Percentiles rank a stretch among this genome's conserved stretches.
Evolutionary conservation across 2,329 filamentous ascomycete genomes (phyloP).

Genomic region (Dendryphion nanum): DNA sequence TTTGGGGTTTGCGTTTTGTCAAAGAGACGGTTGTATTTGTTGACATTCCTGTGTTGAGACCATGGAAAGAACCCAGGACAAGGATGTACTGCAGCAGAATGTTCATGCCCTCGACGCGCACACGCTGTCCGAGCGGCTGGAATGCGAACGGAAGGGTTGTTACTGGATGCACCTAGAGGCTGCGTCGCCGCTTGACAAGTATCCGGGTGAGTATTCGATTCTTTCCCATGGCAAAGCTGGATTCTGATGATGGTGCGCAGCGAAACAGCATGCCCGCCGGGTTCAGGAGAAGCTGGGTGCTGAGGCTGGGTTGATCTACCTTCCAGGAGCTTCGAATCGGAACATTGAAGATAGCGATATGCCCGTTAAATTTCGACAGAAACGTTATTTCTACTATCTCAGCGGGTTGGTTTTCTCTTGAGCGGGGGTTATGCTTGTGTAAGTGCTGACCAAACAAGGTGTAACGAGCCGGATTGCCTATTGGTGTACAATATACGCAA

Average conservation of each 20-base stretch:
- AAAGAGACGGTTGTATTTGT: no score
- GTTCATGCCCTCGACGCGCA: slow-evolving; percentile 17
- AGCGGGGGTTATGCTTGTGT: background rate
- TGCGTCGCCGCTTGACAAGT: slow-evolving; percentile 35
- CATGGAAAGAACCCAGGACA: no score
- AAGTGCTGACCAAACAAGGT: slow-evolving; percentile 23
- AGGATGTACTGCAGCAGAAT: no score
- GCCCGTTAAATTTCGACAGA: slow-evolving; percentile 56
- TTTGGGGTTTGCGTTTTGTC: no score
- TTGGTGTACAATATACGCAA: slow-evolving; percentile 57
- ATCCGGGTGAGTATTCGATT: slow-evolving; percentile 33
- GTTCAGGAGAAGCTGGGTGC: slow-evolving; percentile 37
- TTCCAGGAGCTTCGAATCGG: slow-evolving; percentile 51
- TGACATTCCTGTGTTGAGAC: no score
- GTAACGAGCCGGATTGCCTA: slow-evolving; percentile 53
- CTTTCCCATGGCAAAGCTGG: slow-evolving; percentile 2
- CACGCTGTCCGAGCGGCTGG: slow-evolving; percentile 26
- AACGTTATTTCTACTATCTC: slow-evolving; percentile 62
- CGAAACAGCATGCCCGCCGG: slow-evolving; percentile 41
- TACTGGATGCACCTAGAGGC: slow-evolving; percentile 37
- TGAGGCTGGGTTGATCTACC: slow-evolving; percentile 53
- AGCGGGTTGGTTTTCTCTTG: slow-evolving; percentile 42
- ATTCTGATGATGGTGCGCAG: slow-evolving; percentile 14
- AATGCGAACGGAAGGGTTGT: slow-evolving; percentile 27
- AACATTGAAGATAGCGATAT: slow-evolving; percentile 61